Base-by-base conservation (phyloP, 2,329 filamentous ascomycete species). In the Mariannaea elegans region DNA sequence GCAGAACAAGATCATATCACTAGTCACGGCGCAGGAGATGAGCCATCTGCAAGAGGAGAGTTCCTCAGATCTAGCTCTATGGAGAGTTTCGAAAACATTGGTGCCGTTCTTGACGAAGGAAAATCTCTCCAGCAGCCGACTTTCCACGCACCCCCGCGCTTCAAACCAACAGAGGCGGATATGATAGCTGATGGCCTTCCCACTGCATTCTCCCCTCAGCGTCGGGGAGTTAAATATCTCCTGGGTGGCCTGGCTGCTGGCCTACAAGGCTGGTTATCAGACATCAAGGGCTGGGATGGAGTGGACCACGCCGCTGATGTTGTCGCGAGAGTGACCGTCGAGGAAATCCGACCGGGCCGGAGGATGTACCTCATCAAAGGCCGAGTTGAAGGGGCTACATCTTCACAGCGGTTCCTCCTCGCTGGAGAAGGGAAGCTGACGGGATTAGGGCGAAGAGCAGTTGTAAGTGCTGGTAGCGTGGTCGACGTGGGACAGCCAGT, bases 221-320 rank as follows among this genome's bases (percentile, higher is more conserved):
- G 73, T 1, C 70, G 75, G 34, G 75, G 76, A 14, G 69, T 61
- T 12, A 74, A 67, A 52, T 80, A 78, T 27, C 19, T 78, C 1
- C 49, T 73, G 4, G 72, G 74, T 16, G 78, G 78, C 0, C 65
- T 80, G 19, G 78, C 78, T 1, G 73, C 77, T 2, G 72, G 73
- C 42, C 67, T 80, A 7, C 78, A 80, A 59, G 73, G 74, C 13
- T 78, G 77, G 76, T 68, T 80, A 9, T 78, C 78, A 0, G 76
- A 80, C 19, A 71, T 79, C 21, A 78, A 75, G 59, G 73, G 73
- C 10, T 74, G 72, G 73, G 71, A 74, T 14, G 66, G 67, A 34
- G 46, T 46, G 6, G 59, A 64, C 13, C 58, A 55, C n/a, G 41
- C 60, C 10, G 46, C 58, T 7, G 53, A 58, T 16, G 48, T 65